Percentiles rank a stretch among this genome's conserved stretches.
Conservation (phyloP, 2,329 filamentous ascomycete genomes). For the Trichoderma semiorbis region DNA sequence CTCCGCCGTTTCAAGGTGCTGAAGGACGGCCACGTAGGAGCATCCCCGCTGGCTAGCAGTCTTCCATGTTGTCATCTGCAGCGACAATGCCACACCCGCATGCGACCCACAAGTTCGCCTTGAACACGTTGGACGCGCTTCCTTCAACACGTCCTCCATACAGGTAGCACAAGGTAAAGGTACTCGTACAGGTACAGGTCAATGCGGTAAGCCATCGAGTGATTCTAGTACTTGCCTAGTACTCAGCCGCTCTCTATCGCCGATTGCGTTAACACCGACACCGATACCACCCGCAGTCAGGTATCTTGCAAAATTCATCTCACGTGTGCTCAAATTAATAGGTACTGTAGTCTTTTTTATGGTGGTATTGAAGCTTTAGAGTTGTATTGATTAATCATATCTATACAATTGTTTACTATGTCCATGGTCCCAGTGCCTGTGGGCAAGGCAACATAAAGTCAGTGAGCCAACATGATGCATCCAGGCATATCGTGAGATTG, state of each 20-base stretch:
- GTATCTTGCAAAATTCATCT: neutral
- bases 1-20: neutral
- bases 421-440: neutral
- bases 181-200: neutral
- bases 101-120: neutral
- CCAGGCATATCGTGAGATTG: constrained; percentile 9
- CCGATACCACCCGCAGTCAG: neutral
- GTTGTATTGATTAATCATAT: neutral
- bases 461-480: neutral
- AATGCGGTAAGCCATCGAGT: neutral
- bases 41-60: neutral
- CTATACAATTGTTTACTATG: neutral
- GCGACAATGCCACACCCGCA: neutral
- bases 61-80: neutral
- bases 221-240: neutral
- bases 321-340: neutral
- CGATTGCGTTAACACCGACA: neutral
- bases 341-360: neutral
- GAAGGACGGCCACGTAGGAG: neutral
- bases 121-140: neutral
- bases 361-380: neutral
- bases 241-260: neutral
- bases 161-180: neutral
- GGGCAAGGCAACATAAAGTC: neutral
- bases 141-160: neutral